Percentiles rank a stretch among this genome's conserved stretches.
These are phyloP conservation scores for Boechera divaricarpa DNA, from an alignment of 345 rosid genomes.

Conservation along the genomic window DNA sequence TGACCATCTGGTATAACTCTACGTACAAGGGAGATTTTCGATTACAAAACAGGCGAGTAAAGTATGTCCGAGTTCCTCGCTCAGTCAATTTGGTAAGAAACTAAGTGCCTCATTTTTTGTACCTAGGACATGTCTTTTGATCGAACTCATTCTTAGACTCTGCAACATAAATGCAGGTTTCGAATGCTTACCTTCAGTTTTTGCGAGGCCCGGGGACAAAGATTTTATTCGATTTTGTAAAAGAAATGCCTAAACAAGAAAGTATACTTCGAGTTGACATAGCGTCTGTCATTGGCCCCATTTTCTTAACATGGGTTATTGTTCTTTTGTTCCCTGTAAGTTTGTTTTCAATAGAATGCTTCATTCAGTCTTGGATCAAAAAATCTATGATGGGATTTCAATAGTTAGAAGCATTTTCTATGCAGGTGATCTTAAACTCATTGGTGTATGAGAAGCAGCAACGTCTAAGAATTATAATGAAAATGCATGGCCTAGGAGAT, in stretches of 20 bases:
- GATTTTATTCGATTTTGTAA: constrained; percentile 69
- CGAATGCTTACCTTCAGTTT: constrained; percentile 75
- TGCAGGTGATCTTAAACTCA: constrained; percentile 70
- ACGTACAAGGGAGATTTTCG: constrained; percentile 49
- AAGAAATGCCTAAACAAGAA: constrained; percentile 77
- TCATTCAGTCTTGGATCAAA: neutral
- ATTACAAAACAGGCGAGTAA: constrained; percentile 1
- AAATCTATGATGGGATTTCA: neutral
- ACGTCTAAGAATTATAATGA: constrained; percentile 86
- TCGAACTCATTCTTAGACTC: constrained; percentile 54
- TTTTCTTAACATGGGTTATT: constrained; percentile 63
- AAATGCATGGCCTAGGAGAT: constrained; percentile 97
- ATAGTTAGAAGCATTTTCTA: neutral
- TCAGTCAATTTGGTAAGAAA: constrained; percentile 74
- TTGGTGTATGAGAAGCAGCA: constrained; percentile 87
- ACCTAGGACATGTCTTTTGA: constrained; percentile 27
- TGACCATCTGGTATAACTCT: constrained; percentile 85
- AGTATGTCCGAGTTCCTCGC: constrained; percentile 68
- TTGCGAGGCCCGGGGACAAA: constrained; percentile 56
- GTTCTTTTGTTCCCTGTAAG: constrained; percentile 84
- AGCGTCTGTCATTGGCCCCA: constrained; percentile 80
- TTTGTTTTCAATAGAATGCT: neutral
- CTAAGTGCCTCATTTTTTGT: neutral
- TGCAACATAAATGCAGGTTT: constrained; percentile 50
- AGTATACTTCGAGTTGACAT: constrained; percentile 56